These are phyloP conservation scores for Echeveria elegans DNA, from an alignment of 164 flowering plant genomes.

Conservation along the genomic window DNA sequence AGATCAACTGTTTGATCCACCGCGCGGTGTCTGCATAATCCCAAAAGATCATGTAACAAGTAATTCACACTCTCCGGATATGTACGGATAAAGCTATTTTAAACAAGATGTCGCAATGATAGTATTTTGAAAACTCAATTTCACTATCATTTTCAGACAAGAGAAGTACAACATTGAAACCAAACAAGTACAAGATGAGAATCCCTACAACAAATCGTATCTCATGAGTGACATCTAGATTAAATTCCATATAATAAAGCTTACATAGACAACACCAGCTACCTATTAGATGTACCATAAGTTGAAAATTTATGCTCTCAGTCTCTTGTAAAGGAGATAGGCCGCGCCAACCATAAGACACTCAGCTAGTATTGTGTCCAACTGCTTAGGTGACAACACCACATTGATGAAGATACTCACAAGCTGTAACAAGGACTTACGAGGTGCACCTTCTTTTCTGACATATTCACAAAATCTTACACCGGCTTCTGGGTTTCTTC, in stretches of 20 bases:
- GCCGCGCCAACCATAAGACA: constrained; percentile 54
- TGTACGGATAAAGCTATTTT: no score
- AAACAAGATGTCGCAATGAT: no score
- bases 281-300: no score
- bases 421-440: constrained; percentile 53
- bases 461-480: constrained; percentile 84
- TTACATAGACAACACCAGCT: no score
- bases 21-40: constrained; percentile 1
- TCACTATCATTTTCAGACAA: background rate
- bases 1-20: constrained; percentile 1
- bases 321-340: no score
- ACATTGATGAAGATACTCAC: constrained; percentile 29
- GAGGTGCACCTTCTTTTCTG: constrained; percentile 58
- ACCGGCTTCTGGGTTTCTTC: constrained; percentile 78
- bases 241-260: no score
- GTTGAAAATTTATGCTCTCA: no score
- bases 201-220: no score
- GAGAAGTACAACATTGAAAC: background rate
- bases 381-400: constrained; percentile 34
- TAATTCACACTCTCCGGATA: background rate
- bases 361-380: constrained; percentile 37
- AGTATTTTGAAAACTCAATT: background rate
- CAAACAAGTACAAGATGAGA: background rate
- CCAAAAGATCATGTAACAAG: background rate
- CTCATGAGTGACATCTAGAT: no score